These are phyloP conservation scores for Russula brevipes DNA, from an alignment of 768 basidiomycete genomes.

Conservation along the genomic window DNA sequence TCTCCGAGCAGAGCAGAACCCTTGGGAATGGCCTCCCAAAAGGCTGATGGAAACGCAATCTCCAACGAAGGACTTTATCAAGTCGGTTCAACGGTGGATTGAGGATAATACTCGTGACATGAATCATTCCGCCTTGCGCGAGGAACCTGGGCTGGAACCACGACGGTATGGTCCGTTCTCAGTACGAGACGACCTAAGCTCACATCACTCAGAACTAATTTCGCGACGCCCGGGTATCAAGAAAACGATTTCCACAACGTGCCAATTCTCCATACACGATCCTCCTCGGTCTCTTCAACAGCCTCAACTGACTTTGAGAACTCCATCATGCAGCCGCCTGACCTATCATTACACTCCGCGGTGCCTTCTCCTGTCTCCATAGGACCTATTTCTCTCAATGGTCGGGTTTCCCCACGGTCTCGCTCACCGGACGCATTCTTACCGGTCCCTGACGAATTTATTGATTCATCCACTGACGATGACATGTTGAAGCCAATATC, in stretches of 20 bases:
- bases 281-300: constrained; percentile 58
- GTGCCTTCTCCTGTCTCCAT: constrained; percentile 48
- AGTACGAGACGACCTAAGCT: constrained; percentile 3
- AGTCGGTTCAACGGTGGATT: constrained; percentile 70
- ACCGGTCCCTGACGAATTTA: constrained; percentile 54
- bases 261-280: constrained; percentile 42
- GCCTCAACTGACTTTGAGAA: constrained; percentile 43
- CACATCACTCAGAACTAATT: constrained; percentile 28
- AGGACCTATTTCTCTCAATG: constrained; percentile 37
- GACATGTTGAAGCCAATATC: constrained; percentile 29
- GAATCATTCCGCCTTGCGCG: constrained; percentile 48
- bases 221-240: constrained; percentile 1
- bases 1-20: constrained; percentile 86
- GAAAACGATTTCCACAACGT: constrained; percentile 3
- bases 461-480: constrained; percentile 44
- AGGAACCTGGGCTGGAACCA: constrained; percentile 38
- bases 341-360: constrained; percentile 29
- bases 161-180: constrained; percentile 31
- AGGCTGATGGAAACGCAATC: constrained; percentile 45
- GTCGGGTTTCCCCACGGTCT: constrained; percentile 38
- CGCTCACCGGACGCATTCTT: constrained; percentile 50
- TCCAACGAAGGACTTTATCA: constrained; percentile 68
- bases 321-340: not conserved
- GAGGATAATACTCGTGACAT: constrained; percentile 43
- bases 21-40: constrained; percentile 87